A percentile compares a stretch with the other conserved stretches of the same genome.
phyloP scores from a whole-genome alignment of 352 stramenopile genomes.

The Pythium apleroticum region DNA sequence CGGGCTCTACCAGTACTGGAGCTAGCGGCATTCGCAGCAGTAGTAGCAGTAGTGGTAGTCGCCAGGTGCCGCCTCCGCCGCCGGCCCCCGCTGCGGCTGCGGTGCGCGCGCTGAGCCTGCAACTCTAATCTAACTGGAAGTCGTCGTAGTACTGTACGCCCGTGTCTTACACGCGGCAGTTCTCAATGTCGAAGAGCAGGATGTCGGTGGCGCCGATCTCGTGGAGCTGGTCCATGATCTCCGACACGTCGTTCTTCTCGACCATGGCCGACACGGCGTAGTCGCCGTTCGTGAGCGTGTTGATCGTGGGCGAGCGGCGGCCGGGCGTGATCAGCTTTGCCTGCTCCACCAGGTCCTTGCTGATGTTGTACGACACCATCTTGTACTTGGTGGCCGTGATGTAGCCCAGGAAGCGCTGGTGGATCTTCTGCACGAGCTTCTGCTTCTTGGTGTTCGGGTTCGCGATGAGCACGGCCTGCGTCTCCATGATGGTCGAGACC shows the following conservation, averaged over 20 bases:
- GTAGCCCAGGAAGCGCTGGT: slow-evolving; percentile 95
- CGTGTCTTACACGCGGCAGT: slow-evolving; percentile 83
- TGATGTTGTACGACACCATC: slow-evolving; percentile 98
- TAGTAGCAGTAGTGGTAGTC: background rate
- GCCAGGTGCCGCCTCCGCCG: slow-evolving; percentile 13
- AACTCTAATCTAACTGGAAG: slow-evolving; percentile 22
- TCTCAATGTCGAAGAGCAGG: slow-evolving; percentile 95
- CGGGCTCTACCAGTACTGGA: background rate
- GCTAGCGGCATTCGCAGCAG: no score
- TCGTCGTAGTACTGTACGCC: background rate
- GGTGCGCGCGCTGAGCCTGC: slow-evolving; percentile 12
- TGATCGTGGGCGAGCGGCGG: slow-evolving; percentile 94
- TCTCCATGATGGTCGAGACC: slow-evolving; percentile 92
- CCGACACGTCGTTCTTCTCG: slow-evolving; percentile 84
- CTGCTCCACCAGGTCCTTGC: slow-evolving; percentile 82
- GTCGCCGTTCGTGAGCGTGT: slow-evolving; percentile 83
- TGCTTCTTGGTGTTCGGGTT: slow-evolving; percentile 78
- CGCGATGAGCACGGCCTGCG: slow-evolving; percentile 91
- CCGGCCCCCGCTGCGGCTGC: background rate
- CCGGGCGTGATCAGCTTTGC: slow-evolving; percentile 93
- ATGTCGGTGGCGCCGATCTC: slow-evolving; percentile 96
- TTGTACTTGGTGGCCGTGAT: slow-evolving; percentile 97
- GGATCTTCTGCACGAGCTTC: slow-evolving; percentile 79
- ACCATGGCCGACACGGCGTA: slow-evolving; percentile 93
- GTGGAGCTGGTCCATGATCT: slow-evolving; percentile 96